phyloP scores from a whole-genome alignment of 768 basidiomycete species.

The Collybiopsis confluens region DNA sequence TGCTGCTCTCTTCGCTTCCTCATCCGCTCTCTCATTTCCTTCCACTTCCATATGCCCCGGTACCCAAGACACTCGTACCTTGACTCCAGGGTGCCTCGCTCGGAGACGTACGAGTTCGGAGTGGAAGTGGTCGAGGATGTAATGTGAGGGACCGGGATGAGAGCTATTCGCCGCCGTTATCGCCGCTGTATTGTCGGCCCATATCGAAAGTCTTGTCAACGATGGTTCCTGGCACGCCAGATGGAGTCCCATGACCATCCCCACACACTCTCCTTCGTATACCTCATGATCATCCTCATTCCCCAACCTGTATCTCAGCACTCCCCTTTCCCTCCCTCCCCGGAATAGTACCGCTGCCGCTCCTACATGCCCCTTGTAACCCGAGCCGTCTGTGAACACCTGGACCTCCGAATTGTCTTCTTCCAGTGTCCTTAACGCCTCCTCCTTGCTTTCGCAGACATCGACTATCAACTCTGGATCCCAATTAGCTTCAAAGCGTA shows the following conservation, averaged over 20 bases:
- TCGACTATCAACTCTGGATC: background rate
- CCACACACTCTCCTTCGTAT: background rate
- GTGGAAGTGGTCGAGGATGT: slow-evolving; percentile 1
- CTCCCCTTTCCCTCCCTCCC: background rate
- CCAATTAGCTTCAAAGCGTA: background rate
- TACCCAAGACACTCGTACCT: background rate
- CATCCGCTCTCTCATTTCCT: background rate
- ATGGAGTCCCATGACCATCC: background rate
- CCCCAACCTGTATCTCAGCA: background rate
- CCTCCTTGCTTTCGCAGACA: background rate
- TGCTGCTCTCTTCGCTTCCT: background rate
- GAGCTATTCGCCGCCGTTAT: background rate
- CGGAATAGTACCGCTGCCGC: background rate
- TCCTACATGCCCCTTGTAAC: slow-evolving; percentile 7
- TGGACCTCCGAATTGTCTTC: background rate
- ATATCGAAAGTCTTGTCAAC: background rate
- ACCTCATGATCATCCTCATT: background rate
- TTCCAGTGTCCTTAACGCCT: background rate
- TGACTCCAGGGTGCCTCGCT: background rate
- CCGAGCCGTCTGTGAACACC: slow-evolving; percentile 15
- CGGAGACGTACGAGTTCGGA: background rate
- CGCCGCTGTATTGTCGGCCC: background rate
- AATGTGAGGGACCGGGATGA: background rate
- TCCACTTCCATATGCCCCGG: background rate
- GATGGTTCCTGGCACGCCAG: background rate